phyloP scores from a whole-genome alignment of 192 early-diverging fungal species.

The Diversispora epigaea region DNA sequence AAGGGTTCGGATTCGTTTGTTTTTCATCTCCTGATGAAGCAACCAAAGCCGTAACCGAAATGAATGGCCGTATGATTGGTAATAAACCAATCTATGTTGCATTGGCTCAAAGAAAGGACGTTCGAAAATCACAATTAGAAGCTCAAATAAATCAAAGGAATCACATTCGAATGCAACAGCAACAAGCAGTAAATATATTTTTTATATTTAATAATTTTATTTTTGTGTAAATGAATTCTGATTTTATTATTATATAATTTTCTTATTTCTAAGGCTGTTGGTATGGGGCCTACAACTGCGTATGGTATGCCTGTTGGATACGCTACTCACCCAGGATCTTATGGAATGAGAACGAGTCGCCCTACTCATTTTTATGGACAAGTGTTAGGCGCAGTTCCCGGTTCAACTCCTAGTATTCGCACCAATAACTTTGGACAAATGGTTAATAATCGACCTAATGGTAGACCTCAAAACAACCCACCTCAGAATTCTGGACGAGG shows the following conservation, averaged over 20 bases:
- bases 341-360: constrained; percentile 4
- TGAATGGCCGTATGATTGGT: constrained; percentile 95
- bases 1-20: constrained; percentile 99
- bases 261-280: constrained; percentile 1
- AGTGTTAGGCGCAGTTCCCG: not conserved
- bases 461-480: constrained; percentile 3
- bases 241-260: not conserved
- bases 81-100: constrained; percentile 98
- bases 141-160: constrained; percentile 91
- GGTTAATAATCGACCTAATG: constrained; percentile 11
- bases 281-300: not conserved
- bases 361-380: constrained; percentile 3
- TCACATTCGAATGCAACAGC: constrained; percentile 74
- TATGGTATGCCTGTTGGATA: constrained; percentile 41
- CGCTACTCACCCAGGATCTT: constrained; percentile 7
- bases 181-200: constrained; percentile 39
- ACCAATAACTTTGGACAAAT: not conserved
- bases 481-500: constrained; percentile 15
- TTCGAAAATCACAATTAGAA: constrained; percentile 92
- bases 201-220: not conserved
- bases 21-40: constrained; percentile 99
- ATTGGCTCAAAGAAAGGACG: constrained; percentile 96
- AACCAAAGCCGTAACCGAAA: constrained; percentile 96
- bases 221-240: not conserved
- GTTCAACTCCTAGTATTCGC: not conserved